Percentiles rank a stretch among this genome's conserved stretches.
Evolutionary conservation across 106 monocot genomes (phyloP).

Genomic region (Phalaenopsis equestris): DNA sequence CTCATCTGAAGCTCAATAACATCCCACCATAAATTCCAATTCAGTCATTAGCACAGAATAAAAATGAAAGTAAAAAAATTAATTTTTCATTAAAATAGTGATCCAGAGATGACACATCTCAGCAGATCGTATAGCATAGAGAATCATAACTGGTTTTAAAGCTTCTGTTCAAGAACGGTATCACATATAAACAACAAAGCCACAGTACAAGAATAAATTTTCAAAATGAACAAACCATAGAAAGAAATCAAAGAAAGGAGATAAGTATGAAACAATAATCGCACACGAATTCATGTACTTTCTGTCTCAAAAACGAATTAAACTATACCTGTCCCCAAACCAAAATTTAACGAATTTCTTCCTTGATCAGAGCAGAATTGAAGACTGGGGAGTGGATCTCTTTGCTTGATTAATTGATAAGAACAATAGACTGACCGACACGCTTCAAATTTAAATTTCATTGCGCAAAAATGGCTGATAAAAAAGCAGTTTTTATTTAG

Average conservation of each 20-base stretch:
- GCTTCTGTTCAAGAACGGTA: background rate
- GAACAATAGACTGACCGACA: background rate
- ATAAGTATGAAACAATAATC: background rate
- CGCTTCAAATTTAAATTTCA: background rate
- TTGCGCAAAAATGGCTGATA: background rate
- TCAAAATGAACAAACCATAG: background rate
- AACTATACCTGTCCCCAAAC: background rate
- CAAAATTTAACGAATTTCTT: background rate
- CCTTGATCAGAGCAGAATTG: conserved; percentile 1
- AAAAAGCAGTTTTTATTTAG: background rate
- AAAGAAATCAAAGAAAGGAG: background rate
- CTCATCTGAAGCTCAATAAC: background rate
- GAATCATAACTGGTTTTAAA: background rate
- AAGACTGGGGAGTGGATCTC: background rate
- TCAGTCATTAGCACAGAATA: background rate
- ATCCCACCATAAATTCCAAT: background rate
- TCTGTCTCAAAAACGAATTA: background rate
- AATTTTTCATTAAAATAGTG: background rate
- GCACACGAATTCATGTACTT: conserved; percentile 1
- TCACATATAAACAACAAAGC: conserved; percentile 1
- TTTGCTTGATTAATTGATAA: background rate
- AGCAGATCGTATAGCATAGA: background rate
- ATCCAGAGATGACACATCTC: background rate
- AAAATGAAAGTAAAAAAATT: background rate
- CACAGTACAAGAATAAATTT: background rate